Evolutionary conservation across 257 asterid genomes (phyloP), one percentile per base, ranked within the genome.

Genomic region (Haberlea rhodopensis): DNA sequence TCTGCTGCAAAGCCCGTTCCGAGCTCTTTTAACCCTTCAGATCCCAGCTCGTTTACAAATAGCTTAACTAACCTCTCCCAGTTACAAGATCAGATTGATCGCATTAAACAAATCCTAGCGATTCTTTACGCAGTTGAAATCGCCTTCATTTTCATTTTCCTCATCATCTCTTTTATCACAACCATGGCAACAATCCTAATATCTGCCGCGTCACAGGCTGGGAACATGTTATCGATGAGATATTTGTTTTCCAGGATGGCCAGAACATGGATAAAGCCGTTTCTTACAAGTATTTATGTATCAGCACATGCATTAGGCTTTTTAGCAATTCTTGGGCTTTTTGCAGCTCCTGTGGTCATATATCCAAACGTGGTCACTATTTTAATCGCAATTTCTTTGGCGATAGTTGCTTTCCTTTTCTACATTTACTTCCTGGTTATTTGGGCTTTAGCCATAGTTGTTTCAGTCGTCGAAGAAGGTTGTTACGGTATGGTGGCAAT

Each of bases 221-320:
- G 40, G 49, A 57, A 68, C 62, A 77, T 68, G 16, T 26, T 67
- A 21, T 67, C 77, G 15, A 4, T 31, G 8, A 76, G 58, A 43
- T 80, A 72, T 48, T 60, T 82, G 13, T 19, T 74, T 6, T 59
- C 71, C 5, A 53, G 52, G 51, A 45, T 81, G 13, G 4, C 31
- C 0, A 58, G 19, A 34, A 73, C 83, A 34, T 80, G 76, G 76
- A 72, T 6, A 28, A 66, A 78, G 76, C 76, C 78, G 1, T 4
- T 79, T 23, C 15, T 75, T 20, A 79, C 84, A 0, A 53, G 67
- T 21, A 69, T 79, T 26, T 73, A 75, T 55, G 70, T 72, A 0
- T 29, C 54, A 20, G 26, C 62, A 16, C 66, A 65, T 8, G 67
- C 45, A 20, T 19, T 62, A 3, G 81, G 76, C 10, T 69, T 68